phyloP scores from a whole-genome alignment of 106 monocot genomes.

The Acorus calamus region DNA sequence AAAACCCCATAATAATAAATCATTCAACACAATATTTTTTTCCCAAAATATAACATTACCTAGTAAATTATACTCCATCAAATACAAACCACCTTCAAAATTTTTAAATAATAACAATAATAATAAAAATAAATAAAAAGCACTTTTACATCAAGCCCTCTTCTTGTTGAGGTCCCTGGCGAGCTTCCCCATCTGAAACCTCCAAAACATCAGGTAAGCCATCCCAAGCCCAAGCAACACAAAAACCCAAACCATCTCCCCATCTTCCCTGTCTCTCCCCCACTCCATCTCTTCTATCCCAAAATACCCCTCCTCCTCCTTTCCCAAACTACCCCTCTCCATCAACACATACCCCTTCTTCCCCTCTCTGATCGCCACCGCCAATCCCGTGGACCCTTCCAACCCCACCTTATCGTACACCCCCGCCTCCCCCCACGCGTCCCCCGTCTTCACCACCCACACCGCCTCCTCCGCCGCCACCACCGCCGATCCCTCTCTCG shows the following conservation, averaged over 20 bases:
- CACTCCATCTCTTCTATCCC: slow-evolving; percentile 71
- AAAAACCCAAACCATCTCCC: slow-evolving; percentile 55
- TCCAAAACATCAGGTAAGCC: slow-evolving; percentile 71
- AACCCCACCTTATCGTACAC: slow-evolving; percentile 31
- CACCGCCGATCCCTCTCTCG: slow-evolving; percentile 35
- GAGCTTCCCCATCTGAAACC: slow-evolving; percentile 82
- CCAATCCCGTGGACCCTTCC: slow-evolving; percentile 13
- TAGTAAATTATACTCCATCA: too few relatives aligned
- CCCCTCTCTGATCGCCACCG: slow-evolving; percentile 41
- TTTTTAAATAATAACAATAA: too few relatives aligned
- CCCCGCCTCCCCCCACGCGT: slow-evolving; percentile 39
- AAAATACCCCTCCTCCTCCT: background rate
- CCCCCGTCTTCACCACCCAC: slow-evolving; percentile 29
- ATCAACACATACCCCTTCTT: slow-evolving; percentile 31
- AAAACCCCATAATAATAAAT: too few relatives aligned
- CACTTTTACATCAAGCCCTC: slow-evolving; percentile 21
- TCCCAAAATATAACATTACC: too few relatives aligned
- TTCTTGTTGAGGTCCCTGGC: slow-evolving; percentile 68
- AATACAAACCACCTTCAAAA: too few relatives aligned
- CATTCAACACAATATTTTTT: too few relatives aligned
- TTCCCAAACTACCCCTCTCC: slow-evolving; percentile 8
- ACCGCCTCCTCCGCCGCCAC: slow-evolving; percentile 22
- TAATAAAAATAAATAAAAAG: too few relatives aligned
- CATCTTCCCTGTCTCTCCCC: slow-evolving; percentile 36
- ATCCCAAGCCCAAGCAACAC: slow-evolving; percentile 57